Evolutionary conservation across 768 basidiomycete species (phyloP).

Genomic region (Dentipellis fragilis): DNA sequence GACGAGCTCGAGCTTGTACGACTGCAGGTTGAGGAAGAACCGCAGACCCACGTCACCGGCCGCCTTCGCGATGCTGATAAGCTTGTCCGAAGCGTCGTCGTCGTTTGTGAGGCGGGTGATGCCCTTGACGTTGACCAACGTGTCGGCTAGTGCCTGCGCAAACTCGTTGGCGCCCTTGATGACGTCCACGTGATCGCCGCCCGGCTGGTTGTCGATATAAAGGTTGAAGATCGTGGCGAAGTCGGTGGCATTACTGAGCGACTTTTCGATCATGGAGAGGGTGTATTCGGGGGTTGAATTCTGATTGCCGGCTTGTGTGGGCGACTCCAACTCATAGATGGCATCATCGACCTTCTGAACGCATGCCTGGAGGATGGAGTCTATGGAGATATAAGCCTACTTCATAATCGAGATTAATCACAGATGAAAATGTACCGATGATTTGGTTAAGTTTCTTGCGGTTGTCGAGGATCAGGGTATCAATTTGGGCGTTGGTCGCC

Average conservation of each 20-base stretch:
- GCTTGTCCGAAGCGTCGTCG: conserved; percentile 88
- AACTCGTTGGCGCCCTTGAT: conserved; percentile 97
- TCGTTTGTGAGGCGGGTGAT: conserved; percentile 87
- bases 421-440: conserved; percentile 51
- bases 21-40: conserved; percentile 93
- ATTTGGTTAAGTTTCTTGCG: conserved; percentile 97
- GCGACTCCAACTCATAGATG: conserved; percentile 96
- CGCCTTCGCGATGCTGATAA: conserved; percentile 71
- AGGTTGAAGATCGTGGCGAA: conserved; percentile 93
- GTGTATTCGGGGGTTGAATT: conserved; percentile 99
- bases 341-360: conserved; percentile 95
- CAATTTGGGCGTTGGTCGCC: conserved; percentile 94
- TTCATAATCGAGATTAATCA: not conserved
- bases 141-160: conserved; percentile 87
- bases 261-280: conserved; percentile 96
- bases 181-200: conserved; percentile 94
- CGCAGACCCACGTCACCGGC: conserved; percentile 85
- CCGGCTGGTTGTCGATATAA: conserved; percentile 75
- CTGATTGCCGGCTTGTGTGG: conserved; percentile 86
- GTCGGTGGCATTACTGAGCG: conserved; percentile 87
- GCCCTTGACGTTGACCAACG: conserved; percentile 89
- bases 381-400: not conserved
- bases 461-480: conserved; percentile 91
- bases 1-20: conserved; percentile 83
- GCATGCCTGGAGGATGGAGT: conserved; percentile 71